Percentiles rank a stretch among this genome's conserved stretches.
Conservation (phyloP, 805 yeast species). For the Soucietia sequanensis region DNA sequence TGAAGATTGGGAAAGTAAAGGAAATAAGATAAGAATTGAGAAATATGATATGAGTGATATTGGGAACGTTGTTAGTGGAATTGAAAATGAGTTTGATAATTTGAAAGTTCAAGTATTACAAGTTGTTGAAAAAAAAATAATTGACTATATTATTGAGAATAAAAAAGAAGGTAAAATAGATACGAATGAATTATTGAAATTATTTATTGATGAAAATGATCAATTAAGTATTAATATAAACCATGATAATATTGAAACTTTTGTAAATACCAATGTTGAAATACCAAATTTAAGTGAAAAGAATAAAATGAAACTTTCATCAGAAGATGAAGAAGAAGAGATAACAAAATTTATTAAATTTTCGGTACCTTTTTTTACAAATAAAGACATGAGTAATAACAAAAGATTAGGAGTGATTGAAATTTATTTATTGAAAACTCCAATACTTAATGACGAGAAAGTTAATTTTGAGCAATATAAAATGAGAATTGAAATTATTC, state of each 20-base stretch:
- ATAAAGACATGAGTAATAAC: constrained; percentile 15
- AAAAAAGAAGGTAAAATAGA: constrained; percentile 7
- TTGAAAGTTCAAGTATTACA: constrained; percentile 28
- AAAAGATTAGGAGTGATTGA: constrained; percentile 32
- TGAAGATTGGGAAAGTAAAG: constrained; percentile 4
- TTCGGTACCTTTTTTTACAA: constrained; percentile 29
- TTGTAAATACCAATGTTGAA: constrained; percentile 16
- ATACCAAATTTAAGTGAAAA: constrained; percentile 7
- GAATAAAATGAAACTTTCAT: too few species aligned
- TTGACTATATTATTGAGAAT: constrained; percentile 22
- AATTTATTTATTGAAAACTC: constrained; percentile 26
- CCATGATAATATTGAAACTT: constrained; percentile 23
- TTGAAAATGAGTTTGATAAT: constrained; percentile 38
- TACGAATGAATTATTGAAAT: constrained; percentile 1
- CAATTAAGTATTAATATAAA: constrained; percentile 28
- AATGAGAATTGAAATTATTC: constrained; percentile 17
- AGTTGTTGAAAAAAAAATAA: constrained; percentile 21
- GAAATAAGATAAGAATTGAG: constrained; percentile 15
- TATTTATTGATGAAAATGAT: constrained; percentile 29
- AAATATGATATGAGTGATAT: constrained; percentile 33
- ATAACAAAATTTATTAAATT: constrained; percentile 28
- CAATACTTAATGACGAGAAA: constrained; percentile 9
- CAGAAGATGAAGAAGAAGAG: constrained; percentile 7
- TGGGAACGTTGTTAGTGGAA: constrained; percentile 29
- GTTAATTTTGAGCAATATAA: constrained; percentile 12